Percentiles rank a stretch among this genome's conserved stretches.
Evolutionary conservation across 768 basidiomycete species (phyloP).

Genomic region (Lactarius hatsudake): DNA sequence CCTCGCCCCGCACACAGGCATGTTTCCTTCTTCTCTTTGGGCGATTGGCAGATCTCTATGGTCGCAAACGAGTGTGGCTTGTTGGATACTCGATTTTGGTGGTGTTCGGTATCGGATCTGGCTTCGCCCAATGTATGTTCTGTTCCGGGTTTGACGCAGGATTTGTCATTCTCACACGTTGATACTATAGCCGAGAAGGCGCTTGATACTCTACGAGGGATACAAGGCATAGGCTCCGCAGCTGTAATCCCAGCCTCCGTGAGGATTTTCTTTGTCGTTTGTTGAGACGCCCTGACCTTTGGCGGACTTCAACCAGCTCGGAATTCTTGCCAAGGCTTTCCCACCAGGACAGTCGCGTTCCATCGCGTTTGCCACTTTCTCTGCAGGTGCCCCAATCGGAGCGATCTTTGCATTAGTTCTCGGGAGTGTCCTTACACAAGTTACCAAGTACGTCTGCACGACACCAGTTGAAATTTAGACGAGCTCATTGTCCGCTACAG

Average conservation of each 20-base stretch:
- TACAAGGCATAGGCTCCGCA: constrained; percentile 77
- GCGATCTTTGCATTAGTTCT: constrained; percentile 64
- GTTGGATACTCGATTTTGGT: constrained; percentile 53
- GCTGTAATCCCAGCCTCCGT: constrained; percentile 74
- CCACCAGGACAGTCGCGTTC: constrained; percentile 65
- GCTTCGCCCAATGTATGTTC: constrained; percentile 52
- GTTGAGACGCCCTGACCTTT: constrained; percentile 8
- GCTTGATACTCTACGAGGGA: constrained; percentile 67
- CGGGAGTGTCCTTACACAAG: constrained; percentile 67
- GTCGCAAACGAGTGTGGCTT: constrained; percentile 67
- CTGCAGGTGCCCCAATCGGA: constrained; percentile 82
- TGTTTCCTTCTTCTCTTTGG: constrained; percentile 77
- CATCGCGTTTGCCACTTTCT: constrained; percentile 78
- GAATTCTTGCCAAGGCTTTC: constrained; percentile 80
- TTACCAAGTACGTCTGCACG: constrained; percentile 17
- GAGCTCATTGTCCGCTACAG: constrained; percentile 3
- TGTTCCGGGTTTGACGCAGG: not conserved
- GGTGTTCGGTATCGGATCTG: constrained; percentile 61
- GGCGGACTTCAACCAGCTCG: constrained; percentile 46
- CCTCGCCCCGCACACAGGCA: constrained; percentile 45
- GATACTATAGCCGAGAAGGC: constrained; percentile 47
- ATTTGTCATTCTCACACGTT: not conserved
- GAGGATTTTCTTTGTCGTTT: constrained; percentile 29
- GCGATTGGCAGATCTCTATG: constrained; percentile 76
- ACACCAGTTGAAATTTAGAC: not conserved